phyloP scores from a whole-genome alignment of 1,284 basidiomycete species.

The Amylostereum areolatum region DNA sequence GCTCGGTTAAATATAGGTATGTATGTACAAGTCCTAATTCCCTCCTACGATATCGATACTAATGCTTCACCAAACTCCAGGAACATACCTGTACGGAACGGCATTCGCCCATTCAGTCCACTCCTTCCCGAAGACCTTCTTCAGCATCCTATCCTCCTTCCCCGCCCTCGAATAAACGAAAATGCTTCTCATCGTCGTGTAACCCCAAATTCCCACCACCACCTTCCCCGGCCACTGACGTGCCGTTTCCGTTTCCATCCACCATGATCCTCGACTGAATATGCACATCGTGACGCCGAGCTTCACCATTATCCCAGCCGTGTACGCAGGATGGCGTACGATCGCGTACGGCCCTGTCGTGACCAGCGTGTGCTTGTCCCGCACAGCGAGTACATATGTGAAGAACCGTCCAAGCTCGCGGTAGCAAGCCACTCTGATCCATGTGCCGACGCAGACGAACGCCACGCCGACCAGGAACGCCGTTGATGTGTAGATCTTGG shows the following conservation, averaged over 20 bases:
- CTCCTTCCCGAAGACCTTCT: conserved; percentile 40
- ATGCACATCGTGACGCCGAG: conserved; percentile 45
- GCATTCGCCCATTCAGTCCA: conserved; percentile 44
- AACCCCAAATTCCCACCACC: conserved; percentile 31
- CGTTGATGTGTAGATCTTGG: conserved; percentile 19
- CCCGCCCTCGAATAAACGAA: conserved; percentile 40
- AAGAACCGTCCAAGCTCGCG: conserved; percentile 44
- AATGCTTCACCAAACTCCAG: not conserved
- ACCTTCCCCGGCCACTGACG: conserved; percentile 20
- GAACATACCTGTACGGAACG: conserved; percentile 27
- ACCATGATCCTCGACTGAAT: conserved; percentile 48
- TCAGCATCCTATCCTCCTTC: conserved; percentile 49
- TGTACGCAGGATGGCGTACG: conserved; percentile 34
- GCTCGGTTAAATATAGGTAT: not conserved
- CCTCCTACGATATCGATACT: not conserved
- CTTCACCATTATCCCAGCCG: conserved; percentile 27
- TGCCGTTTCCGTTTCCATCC: conserved; percentile 44
- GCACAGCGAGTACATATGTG: conserved; percentile 56
- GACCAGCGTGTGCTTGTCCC: conserved; percentile 48
- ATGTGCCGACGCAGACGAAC: conserved; percentile 39
- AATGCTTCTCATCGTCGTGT: conserved; percentile 47
- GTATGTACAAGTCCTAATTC: not conserved
- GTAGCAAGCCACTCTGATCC: conserved; percentile 32
- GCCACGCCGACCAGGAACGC: conserved; percentile 45
- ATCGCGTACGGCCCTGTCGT: conserved; percentile 47